A percentile compares a stretch with the other conserved stretches of the same genome.
These are phyloP conservation scores for Phytophthora niederhauseri DNA, from an alignment of 352 stramenopile genomes.

Conservation along the genomic window DNA sequence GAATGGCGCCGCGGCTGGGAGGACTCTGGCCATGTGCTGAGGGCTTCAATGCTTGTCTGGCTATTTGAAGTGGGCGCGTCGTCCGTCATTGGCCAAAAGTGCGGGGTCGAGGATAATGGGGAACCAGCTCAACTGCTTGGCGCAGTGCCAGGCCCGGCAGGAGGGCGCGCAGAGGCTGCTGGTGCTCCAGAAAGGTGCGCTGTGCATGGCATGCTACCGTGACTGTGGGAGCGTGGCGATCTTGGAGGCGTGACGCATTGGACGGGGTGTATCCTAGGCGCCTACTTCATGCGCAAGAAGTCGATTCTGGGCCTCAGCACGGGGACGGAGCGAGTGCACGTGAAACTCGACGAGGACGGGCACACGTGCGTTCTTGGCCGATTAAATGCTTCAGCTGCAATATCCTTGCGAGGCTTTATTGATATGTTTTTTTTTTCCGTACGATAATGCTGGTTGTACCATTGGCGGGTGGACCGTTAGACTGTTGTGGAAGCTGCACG, in stretches of 20 bases:
- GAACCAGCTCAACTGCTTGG: slow-evolving; percentile 82
- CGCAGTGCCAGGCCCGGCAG: slow-evolving; percentile 72
- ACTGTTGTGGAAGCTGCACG: slow-evolving; percentile 71
- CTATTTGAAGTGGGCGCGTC: slow-evolving; percentile 9
- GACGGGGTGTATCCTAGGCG: slow-evolving; percentile 33
- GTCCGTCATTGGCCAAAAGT: slow-evolving; percentile 25
- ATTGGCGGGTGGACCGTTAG: slow-evolving; percentile 26
- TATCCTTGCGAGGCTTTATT: not conserved
- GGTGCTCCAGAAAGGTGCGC: slow-evolving; percentile 73
- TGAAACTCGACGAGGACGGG: slow-evolving; percentile 69
- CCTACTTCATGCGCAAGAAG: slow-evolving; percentile 80
- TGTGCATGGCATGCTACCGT: not conserved
- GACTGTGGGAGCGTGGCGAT: not conserved
- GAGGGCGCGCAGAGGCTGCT: slow-evolving; percentile 70
- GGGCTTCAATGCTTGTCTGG: slow-evolving; percentile 8
- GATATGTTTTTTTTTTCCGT: not conserved
- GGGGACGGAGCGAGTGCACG: slow-evolving; percentile 62
- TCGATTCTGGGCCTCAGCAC: slow-evolving; percentile 69
- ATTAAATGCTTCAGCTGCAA: not conserved
- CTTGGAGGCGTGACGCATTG: not conserved
- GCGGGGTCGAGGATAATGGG: slow-evolving; percentile 42
- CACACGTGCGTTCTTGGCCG: slow-evolving; percentile 42
- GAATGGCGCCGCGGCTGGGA: not conserved
- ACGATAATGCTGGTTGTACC: too few relatives aligned
- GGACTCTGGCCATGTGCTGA: too few relatives aligned